Base-by-base conservation (phyloP, 179 eudicot genomes). In the Pouteria campechiana region DNA sequence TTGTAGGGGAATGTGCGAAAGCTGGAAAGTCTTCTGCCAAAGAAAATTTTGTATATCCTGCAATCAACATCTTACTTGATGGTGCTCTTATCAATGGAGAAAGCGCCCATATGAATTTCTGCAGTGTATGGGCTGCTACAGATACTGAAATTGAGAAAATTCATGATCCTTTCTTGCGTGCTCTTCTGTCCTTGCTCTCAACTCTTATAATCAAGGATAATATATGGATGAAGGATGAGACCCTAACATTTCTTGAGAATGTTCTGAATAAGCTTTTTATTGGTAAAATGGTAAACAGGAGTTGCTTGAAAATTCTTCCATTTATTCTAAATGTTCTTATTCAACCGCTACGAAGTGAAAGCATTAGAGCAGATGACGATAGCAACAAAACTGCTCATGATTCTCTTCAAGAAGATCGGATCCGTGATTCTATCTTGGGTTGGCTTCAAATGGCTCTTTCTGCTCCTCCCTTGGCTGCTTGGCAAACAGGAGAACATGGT, bases 401-500 rank as follows among this genome's bases (percentile, higher is more conserved):
- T 53, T 48, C 72, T 8, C 56, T 44, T 25, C 51, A 50, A 32
- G 70, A 54, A 47, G 63, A 52, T 43, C 44, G 37, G 28, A 37
- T 65, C 37, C 55, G 60, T 41, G 32, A 31, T 37, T 28, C 50
- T 35, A 62, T 88, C 36, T 57, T 57, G 59, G 83, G 74, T 22
- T 90, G 98, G 98, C 85, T 90, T 44, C 72, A 62, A 52, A 74
- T 54, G 74, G 48, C 78, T 43, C 32, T 68, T 42, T 46, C 57
- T 10, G 82, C 82, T 54, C 80, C 94, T 22, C 61, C 94, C 33
- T 51, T 75, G 58, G 61, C 60, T 46, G 37, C 81, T 4, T 87
- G 94, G 94, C 59, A 68, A 52, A 52, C 79, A 35, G 88, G 69
- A 60, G 81, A 75, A 74, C n/a, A n/a, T n/a, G 96, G 98, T 85